Conservation (phyloP, 306 rosid genomes). For the Oemleria cerasiformis region DNA sequence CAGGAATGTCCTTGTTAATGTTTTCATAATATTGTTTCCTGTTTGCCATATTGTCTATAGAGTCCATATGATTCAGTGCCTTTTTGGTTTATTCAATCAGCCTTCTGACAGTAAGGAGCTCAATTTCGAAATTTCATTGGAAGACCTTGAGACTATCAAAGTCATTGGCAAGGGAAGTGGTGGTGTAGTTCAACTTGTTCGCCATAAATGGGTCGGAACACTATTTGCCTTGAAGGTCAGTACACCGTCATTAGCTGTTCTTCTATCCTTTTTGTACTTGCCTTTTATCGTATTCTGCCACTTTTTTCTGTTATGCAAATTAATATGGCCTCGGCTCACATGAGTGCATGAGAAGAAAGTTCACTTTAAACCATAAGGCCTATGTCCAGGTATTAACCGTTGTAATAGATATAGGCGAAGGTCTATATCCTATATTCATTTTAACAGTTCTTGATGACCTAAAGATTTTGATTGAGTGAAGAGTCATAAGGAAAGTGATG, state of each 20-base stretch:
- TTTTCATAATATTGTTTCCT: neutral
- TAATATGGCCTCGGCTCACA: neutral
- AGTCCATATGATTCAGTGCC: neutral
- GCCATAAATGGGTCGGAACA: conserved; percentile 89
- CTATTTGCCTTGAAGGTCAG: conserved; percentile 90
- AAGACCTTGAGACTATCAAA: conserved; percentile 83
- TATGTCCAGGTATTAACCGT: neutral
- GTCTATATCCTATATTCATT: neutral
- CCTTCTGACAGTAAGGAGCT: conserved; percentile 71
- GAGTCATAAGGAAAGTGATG: neutral
- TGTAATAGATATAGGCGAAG: neutral
- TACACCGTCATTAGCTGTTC: neutral
- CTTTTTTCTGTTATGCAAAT: neutral
- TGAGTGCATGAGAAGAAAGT: neutral
- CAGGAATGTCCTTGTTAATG: neutral
- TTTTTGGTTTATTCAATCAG: conserved; percentile 45
- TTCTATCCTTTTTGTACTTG: conserved; percentile 19
- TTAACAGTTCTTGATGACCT: neutral
- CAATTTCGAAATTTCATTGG: conserved; percentile 67
- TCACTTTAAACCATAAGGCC: conserved; percentile 6
- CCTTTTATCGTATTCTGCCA: conserved; percentile 4
- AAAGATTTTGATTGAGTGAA: neutral
- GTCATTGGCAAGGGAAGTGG: conserved; percentile 98
- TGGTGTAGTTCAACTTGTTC: conserved; percentile 96
- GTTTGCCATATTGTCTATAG: neutral